Conservation (phyloP, 2,329 filamentous ascomycete species). For the Epichloe coenophiala region DNA sequence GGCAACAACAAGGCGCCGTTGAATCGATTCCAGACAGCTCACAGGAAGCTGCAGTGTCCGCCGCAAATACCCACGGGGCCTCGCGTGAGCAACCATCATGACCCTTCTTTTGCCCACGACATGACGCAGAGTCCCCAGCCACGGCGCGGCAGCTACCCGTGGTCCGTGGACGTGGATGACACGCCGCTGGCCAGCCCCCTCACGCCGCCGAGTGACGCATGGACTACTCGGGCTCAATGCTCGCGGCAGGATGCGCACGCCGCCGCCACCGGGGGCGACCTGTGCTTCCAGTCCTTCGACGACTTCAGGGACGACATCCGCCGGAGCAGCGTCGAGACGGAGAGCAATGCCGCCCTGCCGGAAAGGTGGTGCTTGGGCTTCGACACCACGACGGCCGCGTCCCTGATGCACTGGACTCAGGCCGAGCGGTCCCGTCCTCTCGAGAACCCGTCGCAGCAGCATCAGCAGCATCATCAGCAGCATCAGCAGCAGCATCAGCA, state of each 20-base stretch:
- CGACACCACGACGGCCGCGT: neutral
- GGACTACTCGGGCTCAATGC: neutral
- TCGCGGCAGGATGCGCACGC: neutral
- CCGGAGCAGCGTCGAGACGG: neutral
- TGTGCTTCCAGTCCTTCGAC: neutral
- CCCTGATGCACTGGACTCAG: neutral
- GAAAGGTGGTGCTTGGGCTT: constrained; percentile 2
- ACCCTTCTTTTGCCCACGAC: neutral
- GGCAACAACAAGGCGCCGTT: neutral
- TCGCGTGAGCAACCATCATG: neutral
- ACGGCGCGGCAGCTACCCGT: neutral
- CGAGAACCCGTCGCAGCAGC: neutral
- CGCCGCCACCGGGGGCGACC: neutral
- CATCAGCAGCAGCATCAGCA: too few relatives aligned
- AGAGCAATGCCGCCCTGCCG: neutral
- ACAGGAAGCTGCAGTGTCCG: neutral
- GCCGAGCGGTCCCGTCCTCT: neutral
- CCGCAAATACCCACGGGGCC: neutral
- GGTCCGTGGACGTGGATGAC: neutral
- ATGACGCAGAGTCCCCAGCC: neutral
- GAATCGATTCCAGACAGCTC: neutral
- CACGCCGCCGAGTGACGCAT: neutral
- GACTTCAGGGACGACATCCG: neutral
- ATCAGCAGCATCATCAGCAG: too few relatives aligned
- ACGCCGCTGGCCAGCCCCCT: neutral